Conservation (phyloP, 768 basidiomycete species). For the Hysterangium stoloniferum region DNA sequence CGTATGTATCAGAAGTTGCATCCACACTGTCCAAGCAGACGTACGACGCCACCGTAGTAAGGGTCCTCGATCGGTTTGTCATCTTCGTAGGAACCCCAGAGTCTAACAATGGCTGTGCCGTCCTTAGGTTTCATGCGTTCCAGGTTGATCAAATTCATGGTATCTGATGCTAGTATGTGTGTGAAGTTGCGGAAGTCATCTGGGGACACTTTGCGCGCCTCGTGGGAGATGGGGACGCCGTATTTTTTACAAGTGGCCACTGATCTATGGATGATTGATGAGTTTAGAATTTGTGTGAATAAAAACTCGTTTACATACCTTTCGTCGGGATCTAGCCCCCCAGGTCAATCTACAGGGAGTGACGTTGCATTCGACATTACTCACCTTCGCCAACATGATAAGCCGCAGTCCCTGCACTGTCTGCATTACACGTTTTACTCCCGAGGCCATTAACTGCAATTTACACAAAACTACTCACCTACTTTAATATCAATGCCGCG, state of each 20-base stretch:
- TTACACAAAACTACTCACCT: slow-evolving; percentile 24
- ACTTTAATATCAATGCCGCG: slow-evolving; percentile 62
- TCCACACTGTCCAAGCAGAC: slow-evolving; percentile 18
- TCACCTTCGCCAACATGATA: slow-evolving; percentile 68
- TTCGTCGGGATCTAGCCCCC: slow-evolving; percentile 56
- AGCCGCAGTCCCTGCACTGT: slow-evolving; percentile 78
- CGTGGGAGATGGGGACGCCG: slow-evolving; percentile 59
- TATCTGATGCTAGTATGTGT: slow-evolving; percentile 82
- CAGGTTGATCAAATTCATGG: slow-evolving; percentile 61
- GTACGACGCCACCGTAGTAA: slow-evolving; percentile 66
- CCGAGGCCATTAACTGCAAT: too few relatives aligned
- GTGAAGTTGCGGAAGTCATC: slow-evolving; percentile 71
- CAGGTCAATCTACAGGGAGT: not conserved
- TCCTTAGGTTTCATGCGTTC: slow-evolving; percentile 36
- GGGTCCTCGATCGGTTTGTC: slow-evolving; percentile 72
- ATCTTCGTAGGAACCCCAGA: slow-evolving; percentile 80
- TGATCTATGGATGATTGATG: not conserved
- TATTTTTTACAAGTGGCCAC: slow-evolving; percentile 66
- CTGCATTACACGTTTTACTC: slow-evolving; percentile 21
- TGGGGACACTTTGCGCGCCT: slow-evolving; percentile 54
- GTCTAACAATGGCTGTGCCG: slow-evolving; percentile 53
- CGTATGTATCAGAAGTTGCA: not conserved
- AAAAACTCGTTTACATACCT: slow-evolving; percentile 37
- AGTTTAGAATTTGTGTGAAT: not conserved
- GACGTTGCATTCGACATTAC: not conserved